These are phyloP conservation scores for Cercospora sp. DNA, from an alignment of 2,329 filamentous ascomycete species.

Conservation along the genomic window DNA sequence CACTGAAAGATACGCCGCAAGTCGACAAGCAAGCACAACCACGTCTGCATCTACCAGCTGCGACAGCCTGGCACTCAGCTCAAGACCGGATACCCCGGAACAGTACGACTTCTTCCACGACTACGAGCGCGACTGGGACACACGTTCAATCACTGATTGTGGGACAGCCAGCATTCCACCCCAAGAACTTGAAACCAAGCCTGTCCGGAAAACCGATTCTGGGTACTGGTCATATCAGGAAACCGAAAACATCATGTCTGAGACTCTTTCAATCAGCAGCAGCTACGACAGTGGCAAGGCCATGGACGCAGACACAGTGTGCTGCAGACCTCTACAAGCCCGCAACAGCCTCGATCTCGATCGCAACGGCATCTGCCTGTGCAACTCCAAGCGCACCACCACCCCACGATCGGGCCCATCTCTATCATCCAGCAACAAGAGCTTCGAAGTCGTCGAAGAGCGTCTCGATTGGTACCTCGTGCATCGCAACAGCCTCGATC, in stretches of 20 bases:
- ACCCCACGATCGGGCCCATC: not conserved
- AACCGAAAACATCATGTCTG: not conserved
- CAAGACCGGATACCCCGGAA: not conserved
- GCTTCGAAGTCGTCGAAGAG: not conserved
- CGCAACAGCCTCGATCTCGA: conserved; percentile 9
- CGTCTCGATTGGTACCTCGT: not conserved
- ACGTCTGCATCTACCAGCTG: not conserved
- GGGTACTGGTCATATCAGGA: not conserved
- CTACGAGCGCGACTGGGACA: conserved; percentile 9
- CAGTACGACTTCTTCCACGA: conserved; percentile 10
- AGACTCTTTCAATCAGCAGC: not conserved
- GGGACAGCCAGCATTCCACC: not conserved
- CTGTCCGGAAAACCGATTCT: not conserved
- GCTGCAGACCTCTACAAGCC: not conserved
- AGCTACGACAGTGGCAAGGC: not conserved
- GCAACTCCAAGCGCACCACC: not conserved
- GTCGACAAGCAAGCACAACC: conserved; percentile 1
- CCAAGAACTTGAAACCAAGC: not conserved
- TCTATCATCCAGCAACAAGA: not conserved
- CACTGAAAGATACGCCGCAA: not conserved
- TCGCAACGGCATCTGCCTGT: conserved; percentile 5
- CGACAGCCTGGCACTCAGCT: not conserved
- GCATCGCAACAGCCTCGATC: not conserved
- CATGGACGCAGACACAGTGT: not conserved
- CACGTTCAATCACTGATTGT: conserved; percentile 5